These are phyloP conservation scores for Stylonectria norvegica DNA, from an alignment of 2,329 filamentous ascomycete genomes.

Conservation along the genomic window DNA sequence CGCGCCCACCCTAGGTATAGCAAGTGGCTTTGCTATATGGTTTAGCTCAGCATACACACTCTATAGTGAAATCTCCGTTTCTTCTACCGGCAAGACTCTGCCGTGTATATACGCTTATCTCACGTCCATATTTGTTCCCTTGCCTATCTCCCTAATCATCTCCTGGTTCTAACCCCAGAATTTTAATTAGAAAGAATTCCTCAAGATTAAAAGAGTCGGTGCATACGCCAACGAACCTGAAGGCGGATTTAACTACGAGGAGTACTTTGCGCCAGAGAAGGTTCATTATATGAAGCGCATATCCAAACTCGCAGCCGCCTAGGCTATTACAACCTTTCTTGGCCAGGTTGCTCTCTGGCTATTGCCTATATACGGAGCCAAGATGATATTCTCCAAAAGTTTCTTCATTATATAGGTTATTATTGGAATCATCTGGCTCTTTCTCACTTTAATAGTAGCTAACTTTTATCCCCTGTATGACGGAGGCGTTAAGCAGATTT, in stretches of 20 bases:
- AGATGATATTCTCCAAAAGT: not conserved
- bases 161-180: not conserved
- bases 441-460: not conserved
- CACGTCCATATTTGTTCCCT: not conserved
- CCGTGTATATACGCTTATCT: not conserved
- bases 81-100: not conserved
- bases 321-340: not conserved
- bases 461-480: not conserved
- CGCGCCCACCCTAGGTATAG: not conserved
- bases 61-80: not conserved
- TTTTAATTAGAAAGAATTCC: not conserved
- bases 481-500: not conserved
- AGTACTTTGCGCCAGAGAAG: not conserved
- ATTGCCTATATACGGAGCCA: not conserved
- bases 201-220: not conserved
- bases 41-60: not conserved
- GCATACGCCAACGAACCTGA: not conserved
- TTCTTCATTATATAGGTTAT: not conserved
- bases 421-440: not conserved
- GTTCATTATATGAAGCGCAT: not conserved
- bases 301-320: not conserved
- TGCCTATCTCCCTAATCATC: not conserved
- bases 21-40: not conserved
- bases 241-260: not conserved
- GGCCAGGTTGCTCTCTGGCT: not conserved